Conservation (phyloP, 176 grass and related monocot species). For the Oryza meridionalis region DNA sequence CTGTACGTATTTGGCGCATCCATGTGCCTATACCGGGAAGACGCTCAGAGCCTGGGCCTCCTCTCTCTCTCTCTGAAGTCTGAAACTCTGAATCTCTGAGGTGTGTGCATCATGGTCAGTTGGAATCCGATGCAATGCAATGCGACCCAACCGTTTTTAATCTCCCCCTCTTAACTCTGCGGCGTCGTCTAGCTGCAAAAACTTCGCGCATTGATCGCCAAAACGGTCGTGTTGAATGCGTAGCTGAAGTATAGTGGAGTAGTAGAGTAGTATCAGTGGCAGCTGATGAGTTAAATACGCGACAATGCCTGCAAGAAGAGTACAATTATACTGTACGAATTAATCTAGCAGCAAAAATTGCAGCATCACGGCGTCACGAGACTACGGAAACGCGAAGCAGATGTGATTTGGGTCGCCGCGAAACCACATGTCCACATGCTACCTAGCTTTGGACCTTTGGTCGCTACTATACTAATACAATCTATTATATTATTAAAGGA, state of each 20-base stretch:
- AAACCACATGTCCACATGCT: not conserved
- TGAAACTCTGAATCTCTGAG: not conserved
- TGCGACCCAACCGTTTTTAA: conserved; percentile 26
- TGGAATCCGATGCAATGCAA: conserved; percentile 49
- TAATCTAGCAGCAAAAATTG: not conserved
- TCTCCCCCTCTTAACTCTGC: conserved; percentile 17
- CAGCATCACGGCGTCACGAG: not conserved
- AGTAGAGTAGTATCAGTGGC: not conserved
- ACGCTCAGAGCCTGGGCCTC: conserved; percentile 15
- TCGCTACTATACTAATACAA: not conserved
- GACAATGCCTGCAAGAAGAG: not conserved
- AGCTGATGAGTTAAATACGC: not conserved
- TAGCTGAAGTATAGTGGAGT: not conserved
- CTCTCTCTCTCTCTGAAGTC: not conserved
- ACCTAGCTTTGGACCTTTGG: not conserved
- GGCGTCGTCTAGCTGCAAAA: conserved; percentile 3
- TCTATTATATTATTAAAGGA: too few relatives aligned
- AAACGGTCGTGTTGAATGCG: not conserved
- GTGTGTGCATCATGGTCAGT: conserved; percentile 13
- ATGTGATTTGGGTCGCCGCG: not conserved
- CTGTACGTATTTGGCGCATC: not conserved
- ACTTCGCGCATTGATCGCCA: conserved; percentile 8
- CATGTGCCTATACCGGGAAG: conserved; percentile 34
- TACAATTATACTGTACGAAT: not conserved
- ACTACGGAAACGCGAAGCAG: not conserved